These are phyloP conservation scores for Mytilinidion resinicola DNA, from an alignment of 495 filamentous ascomycete genomes.

Conservation along the genomic window DNA sequence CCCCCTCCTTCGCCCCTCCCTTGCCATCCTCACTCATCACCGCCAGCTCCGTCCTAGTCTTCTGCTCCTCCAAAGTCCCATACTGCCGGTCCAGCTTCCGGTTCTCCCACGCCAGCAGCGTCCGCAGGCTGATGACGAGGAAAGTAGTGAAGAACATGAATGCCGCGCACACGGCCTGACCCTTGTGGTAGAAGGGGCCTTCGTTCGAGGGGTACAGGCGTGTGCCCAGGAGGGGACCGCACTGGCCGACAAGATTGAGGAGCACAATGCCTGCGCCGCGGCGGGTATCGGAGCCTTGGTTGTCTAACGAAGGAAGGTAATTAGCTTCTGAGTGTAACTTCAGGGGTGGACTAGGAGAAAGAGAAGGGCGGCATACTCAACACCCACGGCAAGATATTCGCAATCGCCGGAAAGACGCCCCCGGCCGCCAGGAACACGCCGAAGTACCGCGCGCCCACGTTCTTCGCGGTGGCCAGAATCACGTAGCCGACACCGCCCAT, in stretches of 20 bases:
- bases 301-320: constrained; percentile 32
- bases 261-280: constrained; percentile 54
- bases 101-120: constrained; percentile 44
- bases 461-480: constrained; percentile 19
- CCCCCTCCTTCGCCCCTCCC: not conserved
- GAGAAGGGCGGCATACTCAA: constrained; percentile 3
- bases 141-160: constrained; percentile 50
- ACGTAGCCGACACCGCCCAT: constrained; percentile 68
- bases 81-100: constrained; percentile 24
- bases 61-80: constrained; percentile 11
- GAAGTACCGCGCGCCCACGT: constrained; percentile 29
- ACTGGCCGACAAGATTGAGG: constrained; percentile 56
- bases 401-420: constrained; percentile 34
- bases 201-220: constrained; percentile 53
- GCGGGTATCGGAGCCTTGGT: constrained; percentile 47
- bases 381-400: constrained; percentile 28
- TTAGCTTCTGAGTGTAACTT: not conserved
- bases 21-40: not conserved
- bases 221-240: constrained; percentile 57
- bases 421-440: constrained; percentile 31
- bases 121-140: constrained; percentile 44
- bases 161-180: constrained; percentile 52
- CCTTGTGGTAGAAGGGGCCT: constrained; percentile 52
- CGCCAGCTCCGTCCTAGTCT: not conserved
- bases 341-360: not conserved